Conservation (phyloP, 2,329 filamentous ascomycete genomes). For the Byssoonygena ceratinophila region DNA sequence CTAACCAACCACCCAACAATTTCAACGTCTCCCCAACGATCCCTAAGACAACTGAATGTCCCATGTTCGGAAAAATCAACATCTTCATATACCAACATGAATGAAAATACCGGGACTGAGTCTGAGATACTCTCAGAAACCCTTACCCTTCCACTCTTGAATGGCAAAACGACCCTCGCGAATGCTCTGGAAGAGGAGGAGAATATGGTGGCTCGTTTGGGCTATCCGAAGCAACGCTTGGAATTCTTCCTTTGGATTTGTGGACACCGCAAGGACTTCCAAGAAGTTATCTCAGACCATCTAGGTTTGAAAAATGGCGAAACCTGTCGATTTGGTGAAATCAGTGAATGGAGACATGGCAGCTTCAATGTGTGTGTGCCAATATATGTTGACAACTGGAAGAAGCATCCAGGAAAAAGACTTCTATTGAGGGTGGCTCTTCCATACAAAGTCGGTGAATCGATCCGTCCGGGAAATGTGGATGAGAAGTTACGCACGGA, state of each 20-base stretch:
- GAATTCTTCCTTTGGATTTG: not conserved
- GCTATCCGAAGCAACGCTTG: not conserved
- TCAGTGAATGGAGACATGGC: slow-evolving; percentile 22
- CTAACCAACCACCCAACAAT: too few species aligned
- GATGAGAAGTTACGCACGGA: slow-evolving; percentile 13
- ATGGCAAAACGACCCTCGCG: not conserved
- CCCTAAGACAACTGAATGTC: too few species aligned
- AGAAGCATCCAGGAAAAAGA: not conserved
- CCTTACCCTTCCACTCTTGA: not conserved
- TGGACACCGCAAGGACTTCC: not conserved
- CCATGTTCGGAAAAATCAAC: too few species aligned
- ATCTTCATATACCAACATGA: too few species aligned
- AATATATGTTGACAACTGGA: slow-evolving; percentile 8
- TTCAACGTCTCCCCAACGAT: too few species aligned
- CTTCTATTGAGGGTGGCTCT: slow-evolving; percentile 1
- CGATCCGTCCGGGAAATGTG: slow-evolving; percentile 2
- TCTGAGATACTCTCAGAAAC: too few species aligned
- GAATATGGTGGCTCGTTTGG: not conserved
- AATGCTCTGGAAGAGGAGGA: not conserved
- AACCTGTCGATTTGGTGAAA: slow-evolving; percentile 10
- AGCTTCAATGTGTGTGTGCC: slow-evolving; percentile 31
- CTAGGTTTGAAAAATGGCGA: slow-evolving; percentile 6
- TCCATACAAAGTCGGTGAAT: slow-evolving; percentile 9
- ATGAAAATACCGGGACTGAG: too few species aligned
- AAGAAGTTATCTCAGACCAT: not conserved